Evolutionary conservation across 169 alveolate genomes (phyloP).

Genomic region (Cryptosporidium parvum): DNA sequence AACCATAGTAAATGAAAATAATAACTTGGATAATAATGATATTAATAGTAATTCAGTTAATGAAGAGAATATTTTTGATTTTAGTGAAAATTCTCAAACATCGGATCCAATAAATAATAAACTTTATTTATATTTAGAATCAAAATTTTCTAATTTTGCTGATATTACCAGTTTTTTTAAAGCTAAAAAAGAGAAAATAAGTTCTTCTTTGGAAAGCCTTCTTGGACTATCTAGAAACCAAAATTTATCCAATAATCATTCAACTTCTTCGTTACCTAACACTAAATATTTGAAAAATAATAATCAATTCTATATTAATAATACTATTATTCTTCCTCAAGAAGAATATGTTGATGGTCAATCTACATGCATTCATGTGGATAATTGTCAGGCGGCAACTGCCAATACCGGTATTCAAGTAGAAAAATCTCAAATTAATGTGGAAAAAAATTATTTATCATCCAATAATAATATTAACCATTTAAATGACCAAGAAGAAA

Average conservation of each 20-base stretch:
- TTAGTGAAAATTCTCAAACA: background rate
- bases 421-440: conserved; percentile 1
- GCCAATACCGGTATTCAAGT: background rate
- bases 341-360: conserved; percentile 22
- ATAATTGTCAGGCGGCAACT: background rate
- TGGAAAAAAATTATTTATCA: background rate
- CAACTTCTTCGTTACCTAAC: background rate
- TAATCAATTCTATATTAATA: conserved; percentile 6
- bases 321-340: conserved; percentile 66
- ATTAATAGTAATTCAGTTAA: background rate
- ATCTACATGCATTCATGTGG: background rate
- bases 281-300: background rate
- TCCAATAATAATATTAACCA: background rate
- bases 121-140: background rate
- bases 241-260: background rate
- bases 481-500: background rate
- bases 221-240: conserved; percentile 23
- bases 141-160: background rate
- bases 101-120: background rate
- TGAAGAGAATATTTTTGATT: background rate
- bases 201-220: conserved; percentile 54
- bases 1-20: background rate
- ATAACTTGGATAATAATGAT: background rate
- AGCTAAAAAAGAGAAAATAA: conserved; percentile 26
- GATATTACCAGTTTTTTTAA: conserved; percentile 5